Evolutionary conservation across 306 rosid species (phyloP).

Genomic region (Citrullus mucosospermus): DNA sequence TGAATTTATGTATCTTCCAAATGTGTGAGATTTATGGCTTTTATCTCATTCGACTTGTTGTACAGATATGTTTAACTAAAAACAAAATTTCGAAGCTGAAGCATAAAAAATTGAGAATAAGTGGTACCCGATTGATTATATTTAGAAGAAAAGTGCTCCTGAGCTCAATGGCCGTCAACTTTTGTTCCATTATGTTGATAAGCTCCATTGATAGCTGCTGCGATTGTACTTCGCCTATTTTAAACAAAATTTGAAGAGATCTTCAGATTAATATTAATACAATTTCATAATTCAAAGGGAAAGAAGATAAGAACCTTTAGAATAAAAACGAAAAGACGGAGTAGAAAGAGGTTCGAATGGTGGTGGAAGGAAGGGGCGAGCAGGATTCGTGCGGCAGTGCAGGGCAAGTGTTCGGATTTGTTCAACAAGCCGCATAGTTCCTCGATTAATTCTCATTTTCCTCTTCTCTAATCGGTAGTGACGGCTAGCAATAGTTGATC

Average conservation of each 20-base stretch:
- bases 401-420: neutral
- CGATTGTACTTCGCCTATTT: conserved; percentile 32
- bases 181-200: conserved; percentile 67
- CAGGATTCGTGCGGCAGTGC: neutral
- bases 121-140: conserved; percentile 46
- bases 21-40: neutral
- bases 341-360: neutral
- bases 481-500: neutral
- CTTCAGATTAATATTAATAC: neutral
- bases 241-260: neutral
- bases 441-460: conserved; percentile 1
- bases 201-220: conserved; percentile 44
- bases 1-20: neutral
- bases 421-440: neutral
- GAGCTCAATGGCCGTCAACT: conserved; percentile 46
- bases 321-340: conserved; percentile 25
- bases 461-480: neutral
- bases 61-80: neutral
- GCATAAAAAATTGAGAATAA: neutral
- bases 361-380: neutral
- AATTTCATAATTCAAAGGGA: neutral
- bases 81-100: neutral
- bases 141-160: conserved; percentile 43
- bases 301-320: conserved; percentile 20
- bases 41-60: neutral